Conservation (phyloP, 1,139 yeast genomes). For the Geotrichum siamense region DNA sequence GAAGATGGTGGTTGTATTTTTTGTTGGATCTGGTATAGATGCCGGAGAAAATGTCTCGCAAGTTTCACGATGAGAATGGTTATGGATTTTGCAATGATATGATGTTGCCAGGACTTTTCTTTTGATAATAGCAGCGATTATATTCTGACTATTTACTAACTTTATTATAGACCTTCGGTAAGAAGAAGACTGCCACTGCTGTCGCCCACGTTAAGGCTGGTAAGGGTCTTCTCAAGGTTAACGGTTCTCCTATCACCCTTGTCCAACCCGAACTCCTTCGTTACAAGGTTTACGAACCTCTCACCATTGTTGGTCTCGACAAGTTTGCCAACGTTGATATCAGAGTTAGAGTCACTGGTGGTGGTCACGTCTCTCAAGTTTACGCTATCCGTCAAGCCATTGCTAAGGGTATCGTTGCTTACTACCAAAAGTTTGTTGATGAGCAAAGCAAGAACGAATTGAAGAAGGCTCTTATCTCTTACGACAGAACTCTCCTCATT, state of each 20-base stretch:
- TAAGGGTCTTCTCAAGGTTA: slow-evolving; percentile 97
- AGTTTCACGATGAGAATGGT: no score
- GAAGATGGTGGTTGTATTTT: no score
- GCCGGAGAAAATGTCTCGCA: background rate
- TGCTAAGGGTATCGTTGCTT: slow-evolving; percentile 99
- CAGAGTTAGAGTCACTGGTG: slow-evolving; percentile 99
- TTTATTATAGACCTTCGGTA: slow-evolving; percentile 84
- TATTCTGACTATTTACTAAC: no score
- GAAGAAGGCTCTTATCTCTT: slow-evolving; percentile 94
- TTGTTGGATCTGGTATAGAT: no score
- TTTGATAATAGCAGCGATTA: no score
- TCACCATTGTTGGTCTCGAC: slow-evolving; percentile 96
- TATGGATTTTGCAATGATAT: no score
- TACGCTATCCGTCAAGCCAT: slow-evolving; percentile 99
- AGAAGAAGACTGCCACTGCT: slow-evolving; percentile 99
- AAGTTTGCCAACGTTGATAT: slow-evolving; percentile 97
- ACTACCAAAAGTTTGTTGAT: slow-evolving; percentile 98
- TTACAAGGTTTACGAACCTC: slow-evolving; percentile 99
- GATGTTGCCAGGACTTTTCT: no score
- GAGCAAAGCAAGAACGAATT: slow-evolving; percentile 99
- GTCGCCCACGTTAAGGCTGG: slow-evolving; percentile 99
- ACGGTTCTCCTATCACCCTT: slow-evolving; percentile 98
- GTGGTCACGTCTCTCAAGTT: slow-evolving; percentile 99
- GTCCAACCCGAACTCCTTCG: slow-evolving; percentile 98
- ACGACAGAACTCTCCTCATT: slow-evolving; percentile 99